These are phyloP conservation scores for Heliamphora pulchella DNA, from an alignment of 179 eudicot genomes.

Conservation along the genomic window DNA sequence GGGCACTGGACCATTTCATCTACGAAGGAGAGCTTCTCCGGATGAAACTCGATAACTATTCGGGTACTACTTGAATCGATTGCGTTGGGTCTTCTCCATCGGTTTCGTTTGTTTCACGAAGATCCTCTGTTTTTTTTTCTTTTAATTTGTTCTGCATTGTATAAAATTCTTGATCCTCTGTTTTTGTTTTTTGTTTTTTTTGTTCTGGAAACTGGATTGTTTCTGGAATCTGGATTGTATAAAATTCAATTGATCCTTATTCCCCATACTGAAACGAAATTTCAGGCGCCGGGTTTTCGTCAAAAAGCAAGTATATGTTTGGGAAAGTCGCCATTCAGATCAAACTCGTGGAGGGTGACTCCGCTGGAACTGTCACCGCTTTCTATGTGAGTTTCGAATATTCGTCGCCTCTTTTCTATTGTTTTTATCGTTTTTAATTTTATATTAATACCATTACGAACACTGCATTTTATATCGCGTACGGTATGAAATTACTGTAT, in stretches of 20 bases:
- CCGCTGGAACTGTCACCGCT: constrained; percentile 90
- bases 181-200: too few species aligned
- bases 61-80: constrained; percentile 39
- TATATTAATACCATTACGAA: too few species aligned
- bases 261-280: too few species aligned
- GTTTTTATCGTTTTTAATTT: too few species aligned
- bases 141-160: not conserved
- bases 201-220: too few species aligned
- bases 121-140: not conserved
- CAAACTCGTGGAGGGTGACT: constrained; percentile 73
- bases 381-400: constrained; percentile 45
- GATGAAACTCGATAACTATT: constrained; percentile 56
- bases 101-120: not conserved
- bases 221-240: too few species aligned
- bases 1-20: constrained; percentile 56
- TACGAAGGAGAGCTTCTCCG: constrained; percentile 48
- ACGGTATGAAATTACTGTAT: too few species aligned
- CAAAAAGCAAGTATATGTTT: constrained; percentile 70
- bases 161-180: too few species aligned
- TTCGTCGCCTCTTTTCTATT: too few species aligned
- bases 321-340: constrained; percentile 59
- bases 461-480: too few species aligned
- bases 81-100: not conserved
- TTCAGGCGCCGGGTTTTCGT: constrained; percentile 75
- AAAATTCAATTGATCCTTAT: too few species aligned